Base-by-base conservation (phyloP, 2,329 filamentous ascomycete species). In the Fusarium sp. region DNA sequence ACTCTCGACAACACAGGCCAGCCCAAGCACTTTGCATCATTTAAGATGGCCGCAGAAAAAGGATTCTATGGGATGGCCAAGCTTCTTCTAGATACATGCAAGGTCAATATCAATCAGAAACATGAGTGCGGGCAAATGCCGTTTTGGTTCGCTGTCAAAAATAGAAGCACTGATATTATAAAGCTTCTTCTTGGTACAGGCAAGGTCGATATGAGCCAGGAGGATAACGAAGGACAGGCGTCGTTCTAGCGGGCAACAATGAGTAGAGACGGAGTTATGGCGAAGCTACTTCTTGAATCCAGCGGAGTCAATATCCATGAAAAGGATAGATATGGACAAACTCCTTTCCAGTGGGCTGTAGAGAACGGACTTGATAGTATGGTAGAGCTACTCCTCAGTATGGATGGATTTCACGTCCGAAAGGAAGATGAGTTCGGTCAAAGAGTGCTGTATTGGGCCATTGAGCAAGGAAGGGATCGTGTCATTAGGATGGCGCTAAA, bases 71-170 rank as follows among this genome's bases (percentile, higher is more conserved):
- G 1, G 5, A 26, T 54, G 3, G 8, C 20, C 0, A 16, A 35
- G 2, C 18, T 54, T 8, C 5, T 54, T 35, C 28, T 54, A 0
- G 13, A 16, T 5, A 29, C 23, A 3, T 10, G 3, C 2, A 15
- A 4, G 8, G 0, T 37, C 13, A 2, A 49, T n/a, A 20, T 15
- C 5, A n/a, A 48, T 6, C 0, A 0, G 0, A n/a, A 2, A 0
- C 5, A 10, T 4, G 8, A 20, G 9, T 3, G 6, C 11, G 20
- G 20, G 2, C 10, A 23, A 31, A n/a, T n/a, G 5, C 26, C 16
- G 13, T 16, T 42, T 1, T 3, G 16, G 16, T 41, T 13, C 13
- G 26, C 48, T 11, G 11, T 42, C 0, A 3, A 23, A 10, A 11
- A 5, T 0, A 12, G 11, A 1, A 3, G 13, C 5, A 5, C 23